Percentiles rank a stretch among this genome's conserved stretches.
Evolutionary conservation across 441 rosid species (phyloP).

Genomic region (Syzygium malaccense): DNA sequence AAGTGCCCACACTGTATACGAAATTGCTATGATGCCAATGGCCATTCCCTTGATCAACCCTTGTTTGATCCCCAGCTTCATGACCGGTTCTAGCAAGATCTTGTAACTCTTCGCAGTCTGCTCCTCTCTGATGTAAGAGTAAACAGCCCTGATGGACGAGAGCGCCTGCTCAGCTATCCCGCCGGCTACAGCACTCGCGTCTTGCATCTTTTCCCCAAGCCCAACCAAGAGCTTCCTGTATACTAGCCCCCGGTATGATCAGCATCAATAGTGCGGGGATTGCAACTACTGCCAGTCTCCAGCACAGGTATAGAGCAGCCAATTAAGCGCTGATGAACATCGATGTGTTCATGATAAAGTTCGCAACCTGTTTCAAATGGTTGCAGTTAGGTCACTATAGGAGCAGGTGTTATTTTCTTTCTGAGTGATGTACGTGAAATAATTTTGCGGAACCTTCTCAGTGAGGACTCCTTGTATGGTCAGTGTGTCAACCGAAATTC

Average conservation of each 20-base stretch:
- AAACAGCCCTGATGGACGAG: constrained; percentile 18
- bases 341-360: constrained; percentile 4
- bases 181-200: not conserved
- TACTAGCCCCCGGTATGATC: constrained; percentile 8
- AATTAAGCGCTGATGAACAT: constrained; percentile 2
- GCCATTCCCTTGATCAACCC: constrained; percentile 16
- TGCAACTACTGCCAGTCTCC: constrained; percentile 12
- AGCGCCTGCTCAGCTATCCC: constrained; percentile 11
- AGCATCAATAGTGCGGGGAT: constrained; percentile 2
- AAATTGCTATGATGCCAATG: constrained; percentile 8
- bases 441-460: constrained; percentile 6
- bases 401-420: not conserved
- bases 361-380: constrained; percentile 7
- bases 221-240: constrained; percentile 7
- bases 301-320: constrained; percentile 9
- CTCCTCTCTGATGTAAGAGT: constrained; percentile 12
- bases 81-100: constrained; percentile 3
- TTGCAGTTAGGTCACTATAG: not conserved
- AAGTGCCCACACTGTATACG: constrained; percentile 16
- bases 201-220: constrained; percentile 4
- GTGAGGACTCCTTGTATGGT: constrained; percentile 12
- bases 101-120: not conserved
- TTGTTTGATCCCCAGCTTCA: constrained; percentile 17
- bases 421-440: not conserved
- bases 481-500: constrained; percentile 2